Evolutionary conservation across 225 moss, liverwort and hornwort species (phyloP).

Genomic region (Pleurozium schreberi): DNA sequence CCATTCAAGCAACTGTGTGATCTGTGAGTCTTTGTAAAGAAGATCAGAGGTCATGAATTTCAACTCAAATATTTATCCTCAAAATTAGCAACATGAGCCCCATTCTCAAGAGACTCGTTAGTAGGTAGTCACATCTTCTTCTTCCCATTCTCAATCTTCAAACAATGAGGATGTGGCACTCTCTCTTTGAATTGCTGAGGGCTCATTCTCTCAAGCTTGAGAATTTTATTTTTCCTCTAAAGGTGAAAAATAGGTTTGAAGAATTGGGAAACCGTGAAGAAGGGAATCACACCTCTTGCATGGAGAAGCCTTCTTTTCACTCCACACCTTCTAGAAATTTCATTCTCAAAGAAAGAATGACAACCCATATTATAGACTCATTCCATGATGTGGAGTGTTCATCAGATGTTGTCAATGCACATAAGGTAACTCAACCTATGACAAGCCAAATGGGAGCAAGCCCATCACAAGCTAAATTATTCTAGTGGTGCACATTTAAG

Average conservation of each 20-base stretch:
- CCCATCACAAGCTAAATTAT: no score
- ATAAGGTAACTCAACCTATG: no score
- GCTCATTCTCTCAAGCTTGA: background rate
- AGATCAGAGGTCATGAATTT: no score
- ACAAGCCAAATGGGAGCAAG: no score
- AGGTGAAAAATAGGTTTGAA: background rate
- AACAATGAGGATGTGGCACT: fast-evolving
- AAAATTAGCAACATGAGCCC: no score
- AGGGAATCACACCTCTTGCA: background rate
- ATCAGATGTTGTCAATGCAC: background rate
- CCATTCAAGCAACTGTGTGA: background rate
- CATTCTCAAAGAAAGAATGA: background rate
- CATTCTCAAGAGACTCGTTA: no score
- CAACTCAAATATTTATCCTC: no score
- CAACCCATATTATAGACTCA: background rate
- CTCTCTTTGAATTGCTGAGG: background rate
- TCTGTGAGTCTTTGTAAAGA: background rate
- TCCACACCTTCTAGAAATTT: background rate
- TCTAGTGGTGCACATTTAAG: no score
- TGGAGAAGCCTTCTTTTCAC: background rate
- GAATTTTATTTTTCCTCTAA: no score
- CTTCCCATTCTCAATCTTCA: background rate
- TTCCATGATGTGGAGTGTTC: background rate
- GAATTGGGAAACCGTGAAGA: background rate
- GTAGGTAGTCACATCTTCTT: no score